These are phyloP conservation scores for Pseudogymnoascus sp. DNA, from an alignment of 2,329 filamentous ascomycete species.

Conservation along the genomic window DNA sequence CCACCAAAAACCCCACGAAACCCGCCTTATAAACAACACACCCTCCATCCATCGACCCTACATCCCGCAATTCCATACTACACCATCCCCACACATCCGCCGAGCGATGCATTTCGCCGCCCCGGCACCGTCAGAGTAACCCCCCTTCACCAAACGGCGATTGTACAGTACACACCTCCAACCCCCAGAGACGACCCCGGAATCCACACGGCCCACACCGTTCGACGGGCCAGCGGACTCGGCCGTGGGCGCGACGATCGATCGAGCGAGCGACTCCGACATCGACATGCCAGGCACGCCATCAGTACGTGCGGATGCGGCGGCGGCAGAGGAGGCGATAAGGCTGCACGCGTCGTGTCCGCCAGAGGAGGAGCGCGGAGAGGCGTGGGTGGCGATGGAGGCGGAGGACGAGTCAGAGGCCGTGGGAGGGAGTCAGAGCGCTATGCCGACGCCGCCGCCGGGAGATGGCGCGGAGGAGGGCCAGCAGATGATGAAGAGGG, in stretches of 20 bases:
- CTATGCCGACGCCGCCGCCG: slow-evolving; percentile 14
- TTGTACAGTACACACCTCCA: not conserved
- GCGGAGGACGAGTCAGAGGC: slow-evolving; percentile 22
- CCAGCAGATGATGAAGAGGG: slow-evolving; percentile 34
- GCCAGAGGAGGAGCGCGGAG: slow-evolving; percentile 32
- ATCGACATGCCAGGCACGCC: slow-evolving; percentile 8
- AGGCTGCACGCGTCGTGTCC: slow-evolving; percentile 33
- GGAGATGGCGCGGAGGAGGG: slow-evolving; percentile 1
- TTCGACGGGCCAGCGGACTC: not conserved
- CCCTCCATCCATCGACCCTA: not conserved
- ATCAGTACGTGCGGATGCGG: slow-evolving; percentile 2
- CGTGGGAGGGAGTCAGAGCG: slow-evolving; percentile 13
- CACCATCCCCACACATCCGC: not conserved
- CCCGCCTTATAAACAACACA: slow-evolving; percentile 8
- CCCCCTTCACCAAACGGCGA: not conserved
- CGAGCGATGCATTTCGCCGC: slow-evolving; percentile 6
- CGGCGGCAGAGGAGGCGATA: not conserved
- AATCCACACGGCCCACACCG: not conserved
- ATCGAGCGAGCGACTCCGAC: not conserved
- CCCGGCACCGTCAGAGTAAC: slow-evolving; percentile 2
- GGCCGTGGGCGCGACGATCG: not conserved
- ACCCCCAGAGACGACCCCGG: not conserved
- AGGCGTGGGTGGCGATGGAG: slow-evolving; percentile 26
- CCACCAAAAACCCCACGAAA: slow-evolving; percentile 8
- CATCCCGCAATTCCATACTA: not conserved